These are phyloP conservation scores for Pseudogymnoascus sp. DNA, from an alignment of 2,329 filamentous ascomycete genomes.

Conservation along the genomic window DNA sequence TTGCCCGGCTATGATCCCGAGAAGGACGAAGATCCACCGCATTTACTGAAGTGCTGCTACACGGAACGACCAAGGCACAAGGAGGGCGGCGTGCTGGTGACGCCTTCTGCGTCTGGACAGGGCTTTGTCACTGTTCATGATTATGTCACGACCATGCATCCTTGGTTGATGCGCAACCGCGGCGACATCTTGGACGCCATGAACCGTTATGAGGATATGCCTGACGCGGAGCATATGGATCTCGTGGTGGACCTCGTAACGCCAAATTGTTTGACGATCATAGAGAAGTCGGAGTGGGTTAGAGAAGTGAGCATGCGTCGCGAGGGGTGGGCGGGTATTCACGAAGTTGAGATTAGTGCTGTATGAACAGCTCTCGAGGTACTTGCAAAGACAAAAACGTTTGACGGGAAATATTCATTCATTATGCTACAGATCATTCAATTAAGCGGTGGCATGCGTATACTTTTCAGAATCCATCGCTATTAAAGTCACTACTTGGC, in stretches of 20 bases:
- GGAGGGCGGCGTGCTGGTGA: neutral
- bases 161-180: conserved; percentile 17
- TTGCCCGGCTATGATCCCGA: neutral
- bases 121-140: conserved; percentile 21
- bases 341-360: neutral
- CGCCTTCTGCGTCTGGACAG: neutral
- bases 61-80: neutral
- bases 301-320: neutral
- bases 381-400: neutral
- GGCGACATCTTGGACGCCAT: conserved; percentile 8
- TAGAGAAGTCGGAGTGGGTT: neutral
- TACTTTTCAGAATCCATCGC: neutral
- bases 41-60: neutral
- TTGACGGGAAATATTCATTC: neutral
- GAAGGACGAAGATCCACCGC: neutral
- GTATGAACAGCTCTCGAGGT: neutral
- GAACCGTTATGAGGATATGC: neutral
- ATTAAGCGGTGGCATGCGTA: neutral
- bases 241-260: neutral
- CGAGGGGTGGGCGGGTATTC: neutral
- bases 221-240: neutral
- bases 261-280: neutral
- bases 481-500: neutral
- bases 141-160: conserved; percentile 19
- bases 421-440: neutral